A percentile compares a stretch with the other conserved stretches of the same genome.
These are phyloP conservation scores for Penicillium robsamsonii DNA, from an alignment of 495 filamentous ascomycete genomes.

Conservation along the genomic window DNA sequence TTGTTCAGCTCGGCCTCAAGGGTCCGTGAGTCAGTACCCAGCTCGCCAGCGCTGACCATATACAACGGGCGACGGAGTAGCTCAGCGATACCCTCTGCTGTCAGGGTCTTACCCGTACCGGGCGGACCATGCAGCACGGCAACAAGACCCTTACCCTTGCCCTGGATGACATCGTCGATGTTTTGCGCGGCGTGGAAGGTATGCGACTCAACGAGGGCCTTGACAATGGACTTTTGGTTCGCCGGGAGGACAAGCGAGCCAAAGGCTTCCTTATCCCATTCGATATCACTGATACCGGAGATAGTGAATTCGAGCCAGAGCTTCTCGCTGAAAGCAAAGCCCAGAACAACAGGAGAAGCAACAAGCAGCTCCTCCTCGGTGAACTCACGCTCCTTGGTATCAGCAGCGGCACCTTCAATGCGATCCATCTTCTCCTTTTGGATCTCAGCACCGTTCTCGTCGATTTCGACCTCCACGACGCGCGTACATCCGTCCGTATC, in stretches of 20 bases:
- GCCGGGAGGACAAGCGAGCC: conserved; percentile 71
- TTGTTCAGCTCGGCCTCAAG: conserved; percentile 78
- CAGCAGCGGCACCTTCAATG: conserved; percentile 43
- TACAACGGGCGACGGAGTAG: conserved; percentile 80
- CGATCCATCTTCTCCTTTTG: conserved; percentile 63
- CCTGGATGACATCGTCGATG: conserved; percentile 80
- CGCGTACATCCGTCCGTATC: conserved; percentile 60
- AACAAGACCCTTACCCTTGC: conserved; percentile 74
- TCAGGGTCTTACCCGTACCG: conserved; percentile 86
- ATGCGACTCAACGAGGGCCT: conserved; percentile 76
- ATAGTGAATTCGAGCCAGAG: conserved; percentile 90
- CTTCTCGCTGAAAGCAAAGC: conserved; percentile 90
- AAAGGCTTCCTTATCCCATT: conserved; percentile 81
- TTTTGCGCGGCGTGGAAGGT: conserved; percentile 78
- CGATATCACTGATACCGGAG: conserved; percentile 75
- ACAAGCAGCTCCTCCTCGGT: conserved; percentile 84
- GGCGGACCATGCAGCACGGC: conserved; percentile 79
- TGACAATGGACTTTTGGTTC: conserved; percentile 77
- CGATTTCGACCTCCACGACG: conserved; percentile 59
- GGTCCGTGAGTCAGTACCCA: conserved; percentile 75
- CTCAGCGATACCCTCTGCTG: conserved; percentile 83
- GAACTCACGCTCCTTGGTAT: conserved; percentile 54
- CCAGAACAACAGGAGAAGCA: conserved; percentile 87
- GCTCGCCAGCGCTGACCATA: conserved; percentile 77
- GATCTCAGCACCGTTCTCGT: conserved; percentile 61